phyloP scores from a whole-genome alignment of 1,284 basidiomycete genomes.

The Fomitopsis pinicola region DNA sequence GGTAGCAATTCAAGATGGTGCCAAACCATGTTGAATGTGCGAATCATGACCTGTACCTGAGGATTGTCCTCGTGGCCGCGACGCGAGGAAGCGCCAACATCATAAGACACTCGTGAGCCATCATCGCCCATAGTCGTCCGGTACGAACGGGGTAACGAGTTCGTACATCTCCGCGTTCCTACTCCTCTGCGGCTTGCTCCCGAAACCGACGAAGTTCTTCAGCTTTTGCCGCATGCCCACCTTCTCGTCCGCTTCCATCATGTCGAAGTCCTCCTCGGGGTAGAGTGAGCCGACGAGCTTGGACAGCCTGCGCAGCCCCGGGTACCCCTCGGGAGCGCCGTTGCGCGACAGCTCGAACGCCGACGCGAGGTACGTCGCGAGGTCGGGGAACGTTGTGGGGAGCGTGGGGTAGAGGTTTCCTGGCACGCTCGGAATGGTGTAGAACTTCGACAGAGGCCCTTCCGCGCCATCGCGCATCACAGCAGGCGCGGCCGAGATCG shows the following conservation, averaged over 20 bases:
- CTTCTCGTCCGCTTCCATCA: constrained; percentile 32
- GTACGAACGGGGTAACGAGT: constrained; percentile 69
- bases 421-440: constrained; percentile 59
- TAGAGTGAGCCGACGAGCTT: constrained; percentile 61
- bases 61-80: not conserved
- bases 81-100: not conserved
- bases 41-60: not conserved
- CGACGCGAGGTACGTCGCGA: constrained; percentile 69
- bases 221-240: constrained; percentile 40
- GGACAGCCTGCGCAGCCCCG: constrained; percentile 61
- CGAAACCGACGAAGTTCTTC: constrained; percentile 57
- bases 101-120: not conserved
- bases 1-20: not conserved
- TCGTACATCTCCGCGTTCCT: constrained; percentile 74
- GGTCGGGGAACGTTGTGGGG: constrained; percentile 68
- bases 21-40: not conserved
- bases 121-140: constrained; percentile 30
- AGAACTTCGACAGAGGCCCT: constrained; percentile 58
- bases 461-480: constrained; percentile 61
- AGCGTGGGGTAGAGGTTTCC: constrained; percentile 60
- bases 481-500: constrained; percentile 50
- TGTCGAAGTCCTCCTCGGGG: constrained; percentile 37
- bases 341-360: constrained; percentile 64
- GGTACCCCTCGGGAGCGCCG: constrained; percentile 46
- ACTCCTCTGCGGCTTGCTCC: constrained; percentile 38